phyloP scores from a whole-genome alignment of 768 basidiomycete genomes.

The Gelatoporia subvermispora region DNA sequence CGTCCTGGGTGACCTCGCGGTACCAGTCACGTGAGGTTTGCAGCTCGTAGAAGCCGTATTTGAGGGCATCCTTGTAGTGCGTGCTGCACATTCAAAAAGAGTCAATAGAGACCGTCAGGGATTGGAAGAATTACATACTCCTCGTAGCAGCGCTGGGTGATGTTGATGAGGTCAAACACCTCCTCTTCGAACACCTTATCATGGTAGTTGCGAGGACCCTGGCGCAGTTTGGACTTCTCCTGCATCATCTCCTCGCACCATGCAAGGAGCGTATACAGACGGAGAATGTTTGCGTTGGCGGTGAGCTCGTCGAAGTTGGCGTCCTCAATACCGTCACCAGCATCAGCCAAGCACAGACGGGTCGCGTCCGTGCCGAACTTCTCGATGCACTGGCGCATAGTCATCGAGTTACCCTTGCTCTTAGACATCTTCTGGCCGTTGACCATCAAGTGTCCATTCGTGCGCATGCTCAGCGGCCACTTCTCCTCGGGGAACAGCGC shows the following conservation, averaged over 20 bases:
- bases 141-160: conserved; percentile 77
- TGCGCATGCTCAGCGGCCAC: conserved; percentile 89
- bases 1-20: conserved; percentile 82
- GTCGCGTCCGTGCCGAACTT: conserved; percentile 98
- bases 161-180: conserved; percentile 78
- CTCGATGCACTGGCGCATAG: conserved; percentile 78
- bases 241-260: conserved; percentile 93
- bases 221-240: conserved; percentile 65
- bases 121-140: conserved; percentile 46
- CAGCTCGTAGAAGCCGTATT: conserved; percentile 93
- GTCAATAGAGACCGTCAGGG: not conserved
- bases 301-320: conserved; percentile 99
- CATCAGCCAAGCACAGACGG: conserved; percentile 88
- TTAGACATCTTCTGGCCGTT: conserved; percentile 99
- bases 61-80: conserved; percentile 93
- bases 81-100: conserved; percentile 60
- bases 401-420: conserved; percentile 93
- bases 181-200: conserved; percentile 91
- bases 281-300: conserved; percentile 93
- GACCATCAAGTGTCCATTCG: conserved; percentile 94
- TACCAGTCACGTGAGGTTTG: conserved; percentile 94
- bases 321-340: conserved; percentile 95
- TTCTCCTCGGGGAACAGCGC: conserved; percentile 87
- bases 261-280: conserved; percentile 81
- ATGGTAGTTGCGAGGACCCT: conserved; percentile 74